Evolutionary conservation across 176 grass and related monocot genomes (phyloP), one percentile per base, ranked within the genome.

Genomic region (Tillandsia fasciculata): DNA sequence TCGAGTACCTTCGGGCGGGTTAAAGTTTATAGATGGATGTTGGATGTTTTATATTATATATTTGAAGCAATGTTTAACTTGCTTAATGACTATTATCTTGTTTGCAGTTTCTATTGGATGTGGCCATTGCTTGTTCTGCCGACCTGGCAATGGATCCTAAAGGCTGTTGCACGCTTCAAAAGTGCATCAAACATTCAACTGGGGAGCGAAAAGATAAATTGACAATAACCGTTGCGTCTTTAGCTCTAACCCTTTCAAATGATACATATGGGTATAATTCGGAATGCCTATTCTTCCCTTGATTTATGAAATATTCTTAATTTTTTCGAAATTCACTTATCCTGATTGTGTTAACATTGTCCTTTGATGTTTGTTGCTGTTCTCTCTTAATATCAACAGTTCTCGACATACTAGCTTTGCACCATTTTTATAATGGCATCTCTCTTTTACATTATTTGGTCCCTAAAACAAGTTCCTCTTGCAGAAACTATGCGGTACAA

Each of bases 401-500:
- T 57, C 14, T 57, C 8, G 53, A 17, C 53, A 6, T 17, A 57
- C 14, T 17, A 57, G 53, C 53, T 17, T 6, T 57, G 1, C 12
- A 15, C 12, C n/a, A 57, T 17, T 57, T 57, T 7, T 57, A 17
- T 57, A 57, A 7, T 12, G 12, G 29, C 11, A 29, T 66, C 5
- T 6, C 33, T 42, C 33, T 42, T 42, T 42, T 42, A 42, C 33
- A 42, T 33, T 33, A 33, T 5, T 33, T 42, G 33, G 33, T 42
- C 33, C 33, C 33, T 42, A 42, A 42, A 42, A 42, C 3, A 49
- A 1, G 1, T 66, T 48, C 14, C 17, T 66, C 53, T 53, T 59
- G 72, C 75, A 97, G 93, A 74, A 97, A 97, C 72, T 97, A 97
- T 57, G 93, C 90, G 74, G 80, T 97, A 54, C 93, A 97, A 67